These are phyloP conservation scores for Paramecium pentaurelia DNA, from an alignment of 73 alveolate genomes.

Conservation along the genomic window DNA sequence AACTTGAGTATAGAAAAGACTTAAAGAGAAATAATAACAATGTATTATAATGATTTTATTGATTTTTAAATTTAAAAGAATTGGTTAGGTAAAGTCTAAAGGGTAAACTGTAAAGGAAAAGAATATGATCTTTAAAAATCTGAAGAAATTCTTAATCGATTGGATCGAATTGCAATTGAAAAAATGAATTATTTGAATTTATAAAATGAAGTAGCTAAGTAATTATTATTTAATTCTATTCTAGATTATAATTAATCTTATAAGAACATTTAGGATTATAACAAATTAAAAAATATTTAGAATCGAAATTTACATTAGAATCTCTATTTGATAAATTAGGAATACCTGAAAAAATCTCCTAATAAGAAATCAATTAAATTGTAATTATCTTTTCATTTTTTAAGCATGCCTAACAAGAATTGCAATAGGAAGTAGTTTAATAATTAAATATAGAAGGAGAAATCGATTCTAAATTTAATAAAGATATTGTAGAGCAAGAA, in stretches of 20 bases:
- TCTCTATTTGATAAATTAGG: not conserved
- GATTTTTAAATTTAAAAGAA: not conserved
- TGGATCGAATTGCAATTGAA: not conserved
- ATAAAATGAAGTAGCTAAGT: conserved; percentile 5
- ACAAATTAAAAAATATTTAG: not conserved
- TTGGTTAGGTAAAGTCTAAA: not conserved
- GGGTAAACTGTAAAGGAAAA: not conserved
- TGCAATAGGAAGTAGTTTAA: too few relatives aligned
- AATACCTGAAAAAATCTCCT: not conserved
- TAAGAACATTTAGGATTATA: not conserved
- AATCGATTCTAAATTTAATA: too few relatives aligned
- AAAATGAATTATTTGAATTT: not conserved
- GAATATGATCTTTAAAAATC: not conserved
- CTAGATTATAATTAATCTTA: not conserved
- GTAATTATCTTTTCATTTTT: too few relatives aligned
- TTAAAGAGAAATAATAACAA: not conserved
- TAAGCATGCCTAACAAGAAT: too few relatives aligned
- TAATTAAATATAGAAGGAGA: too few relatives aligned
- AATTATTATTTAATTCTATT: not conserved
- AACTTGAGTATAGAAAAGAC: not conserved
- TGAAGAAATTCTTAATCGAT: not conserved
- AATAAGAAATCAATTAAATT: too few relatives aligned
- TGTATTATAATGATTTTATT: not conserved
- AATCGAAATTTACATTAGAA: not conserved
- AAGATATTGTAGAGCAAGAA: too few relatives aligned